A percentile compares a stretch with the other conserved stretches of the same genome.
phyloP scores from a whole-genome alignment of 2,329 filamentous ascomycete species.

The Aspergillus ochraceus region DNA sequence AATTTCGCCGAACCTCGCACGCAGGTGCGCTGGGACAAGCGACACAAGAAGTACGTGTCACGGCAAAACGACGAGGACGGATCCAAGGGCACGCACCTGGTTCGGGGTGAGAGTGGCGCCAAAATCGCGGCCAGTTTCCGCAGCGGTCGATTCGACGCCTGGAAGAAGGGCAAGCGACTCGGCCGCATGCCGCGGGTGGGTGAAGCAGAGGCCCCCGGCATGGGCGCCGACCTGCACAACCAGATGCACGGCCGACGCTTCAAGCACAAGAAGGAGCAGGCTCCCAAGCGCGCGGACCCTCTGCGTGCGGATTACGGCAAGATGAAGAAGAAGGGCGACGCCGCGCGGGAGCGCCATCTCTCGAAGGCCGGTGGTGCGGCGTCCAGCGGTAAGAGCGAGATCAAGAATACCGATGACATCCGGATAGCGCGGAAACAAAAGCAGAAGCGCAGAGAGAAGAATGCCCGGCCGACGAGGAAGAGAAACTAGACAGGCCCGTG shows the following conservation, averaged over 20 bases:
- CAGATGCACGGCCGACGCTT: slow-evolving; percentile 59
- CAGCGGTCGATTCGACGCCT: slow-evolving; percentile 88
- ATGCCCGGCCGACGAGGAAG: slow-evolving; percentile 74
- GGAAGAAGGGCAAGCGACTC: slow-evolving; percentile 84
- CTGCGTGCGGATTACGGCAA: slow-evolving; percentile 86
- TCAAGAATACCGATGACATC: slow-evolving; percentile 81
- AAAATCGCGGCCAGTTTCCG: slow-evolving; percentile 95
- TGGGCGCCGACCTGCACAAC: slow-evolving; percentile 28
- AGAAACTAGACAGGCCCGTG: slow-evolving; percentile 30
- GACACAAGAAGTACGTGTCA: slow-evolving; percentile 90
- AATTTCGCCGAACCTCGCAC: slow-evolving; percentile 74
- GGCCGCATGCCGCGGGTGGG: slow-evolving; percentile 77
- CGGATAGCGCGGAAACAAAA: slow-evolving; percentile 75
- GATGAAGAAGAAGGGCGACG: slow-evolving; percentile 84
- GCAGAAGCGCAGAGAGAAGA: slow-evolving; percentile 81
- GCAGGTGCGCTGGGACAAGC: slow-evolving; percentile 93
- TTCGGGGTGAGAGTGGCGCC: slow-evolving; percentile 86
- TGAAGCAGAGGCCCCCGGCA: slow-evolving; percentile 65
- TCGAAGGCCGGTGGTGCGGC: slow-evolving; percentile 30
- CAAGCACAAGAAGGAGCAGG: slow-evolving; percentile 83
- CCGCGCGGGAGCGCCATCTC: slow-evolving; percentile 70
- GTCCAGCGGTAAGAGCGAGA: slow-evolving; percentile 72
- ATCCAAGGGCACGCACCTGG: slow-evolving; percentile 71
- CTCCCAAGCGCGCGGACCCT: slow-evolving; percentile 91
- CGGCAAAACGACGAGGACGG: slow-evolving; percentile 94